Evolutionary conservation across 2,329 filamentous ascomycete species (phyloP).

Genomic region (Aspergillus aculeatus): DNA sequence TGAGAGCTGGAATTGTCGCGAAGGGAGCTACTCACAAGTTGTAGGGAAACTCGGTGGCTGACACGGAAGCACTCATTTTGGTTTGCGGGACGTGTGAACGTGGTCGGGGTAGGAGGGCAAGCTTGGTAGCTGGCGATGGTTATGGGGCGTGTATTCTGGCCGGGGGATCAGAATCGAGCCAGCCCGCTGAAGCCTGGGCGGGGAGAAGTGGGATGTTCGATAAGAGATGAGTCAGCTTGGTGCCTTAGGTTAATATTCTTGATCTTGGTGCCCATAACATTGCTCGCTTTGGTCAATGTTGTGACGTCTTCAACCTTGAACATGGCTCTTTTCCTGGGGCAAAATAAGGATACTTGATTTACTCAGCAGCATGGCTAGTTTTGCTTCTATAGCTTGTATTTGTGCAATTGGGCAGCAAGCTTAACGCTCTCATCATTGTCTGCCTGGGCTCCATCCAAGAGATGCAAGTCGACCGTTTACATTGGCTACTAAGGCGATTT

Average conservation of each 20-base stretch:
- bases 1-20: constrained; percentile 9
- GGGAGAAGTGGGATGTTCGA: constrained; percentile 7
- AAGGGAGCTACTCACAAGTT: constrained; percentile 31
- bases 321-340: no score
- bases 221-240: constrained; percentile 5
- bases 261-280: no score
- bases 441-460: no score
- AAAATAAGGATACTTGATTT: no score
- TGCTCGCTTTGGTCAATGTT: no score
- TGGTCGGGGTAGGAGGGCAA: background rate
- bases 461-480: background rate
- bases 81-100: background rate
- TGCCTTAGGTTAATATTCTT: background rate
- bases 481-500: background rate
- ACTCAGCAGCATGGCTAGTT: no score
- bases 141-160: background rate
- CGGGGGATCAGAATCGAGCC: background rate
- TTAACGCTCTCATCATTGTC: no score
- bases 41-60: constrained; percentile 37
- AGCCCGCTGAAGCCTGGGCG: background rate
- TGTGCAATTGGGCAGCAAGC: no score
- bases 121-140: background rate
- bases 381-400: no score
- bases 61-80: constrained; percentile 25
- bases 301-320: no score